Evolutionary conservation across 2,329 filamentous ascomycete species (phyloP), one percentile per base, ranked within the genome.

Genomic region (Lachnellula occidentalis): DNA sequence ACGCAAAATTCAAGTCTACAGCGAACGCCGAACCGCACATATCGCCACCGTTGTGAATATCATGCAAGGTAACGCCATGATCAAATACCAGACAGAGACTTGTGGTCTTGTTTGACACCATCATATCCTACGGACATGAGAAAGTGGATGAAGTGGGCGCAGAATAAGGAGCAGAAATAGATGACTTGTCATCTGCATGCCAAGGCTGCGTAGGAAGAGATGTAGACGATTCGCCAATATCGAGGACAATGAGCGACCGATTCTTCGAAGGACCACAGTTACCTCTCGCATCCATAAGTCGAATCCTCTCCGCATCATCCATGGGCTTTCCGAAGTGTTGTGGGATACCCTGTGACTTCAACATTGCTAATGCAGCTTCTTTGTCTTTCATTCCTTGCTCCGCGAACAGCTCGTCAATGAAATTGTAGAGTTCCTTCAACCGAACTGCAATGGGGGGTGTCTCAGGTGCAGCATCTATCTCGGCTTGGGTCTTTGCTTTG

Each of bases 331-430:
- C 19, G 22, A 34, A 21, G 3, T 31, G 11, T 19, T 45, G 14
- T 17, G 49, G 41, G n/a, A 51, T 51, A 15, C 49, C 49, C 19
- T 51, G 22, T 45, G 27, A n/a, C 15, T 39, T 24, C 11, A 51
- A 15, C 49, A 51, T 51, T 6, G 41, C 49, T 22, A 34, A 43
- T 14, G 49, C 49, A 34, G 41, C 27, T 11, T 49, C 34, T 22
- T 49, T 49, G 24, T 49, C 47, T 19, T 39, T 49, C 21, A 15
- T 14, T 14, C 47, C 47, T 39, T 49, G 47, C 24, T 19, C 19
- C 21, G 19, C 37, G 34, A 49, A 49, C 2, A 11, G 6, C 15
- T 9, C 21, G 17, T 49, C 47, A 4, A 49, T 24, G 3, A 21
- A 37, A 14, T 15, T 19, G 5, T 37, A 17, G 19, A 41, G 14